Base-by-base conservation (phyloP, 148 eudicot genomes). In the Fagopyrum esculentum region DNA sequence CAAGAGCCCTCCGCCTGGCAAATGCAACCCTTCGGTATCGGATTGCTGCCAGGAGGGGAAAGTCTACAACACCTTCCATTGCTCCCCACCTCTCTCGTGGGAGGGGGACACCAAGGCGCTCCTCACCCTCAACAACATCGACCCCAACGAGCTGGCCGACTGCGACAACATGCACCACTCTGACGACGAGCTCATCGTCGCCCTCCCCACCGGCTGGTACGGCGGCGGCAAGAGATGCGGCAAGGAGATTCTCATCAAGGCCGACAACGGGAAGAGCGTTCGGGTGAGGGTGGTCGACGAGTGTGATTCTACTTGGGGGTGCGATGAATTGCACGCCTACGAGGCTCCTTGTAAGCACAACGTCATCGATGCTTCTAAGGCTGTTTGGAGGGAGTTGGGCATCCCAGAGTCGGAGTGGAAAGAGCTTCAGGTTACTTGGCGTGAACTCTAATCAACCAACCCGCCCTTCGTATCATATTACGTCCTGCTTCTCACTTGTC, bases 171-270 rank as follows among this genome's bases (percentile, higher is more conserved):
- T 61, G 22, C 78, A 71, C 80, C 82, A 84, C 29, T 61, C 72
- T 2, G 59, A 81, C 19, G 52, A 51, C 45, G 70, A 59, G 9
- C 82, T 77, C 11, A 81, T 80, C 16, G 89, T 82, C 44, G 73
- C 89, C 4, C 78, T 82, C n/a, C 84, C 87, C 2, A 84, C 87
- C 0, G 89, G 89, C 48, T 84, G 89, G 87, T 86, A 80, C 72
- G 76, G 71, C 6, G 68, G 78, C 11, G 77, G 82, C 1, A 12
- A 10, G 51, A 76, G 82, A 74, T 86, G 84, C 61, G 70, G 56
- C 17, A 79, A 74, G 9, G 48, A 78, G 4, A 77, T 79, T 0
- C 55, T 70, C 12, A 59, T 81, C 6, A 72, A 56, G 74, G 57
- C 5, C 1, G 63, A 10, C 6, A 70, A 78, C 9, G 81, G 81